A percentile compares a stretch with the other conserved stretches of the same genome.
These are phyloP conservation scores for Talaromyces nanjingensis DNA, from an alignment of 495 filamentous ascomycete genomes.

Conservation along the genomic window DNA sequence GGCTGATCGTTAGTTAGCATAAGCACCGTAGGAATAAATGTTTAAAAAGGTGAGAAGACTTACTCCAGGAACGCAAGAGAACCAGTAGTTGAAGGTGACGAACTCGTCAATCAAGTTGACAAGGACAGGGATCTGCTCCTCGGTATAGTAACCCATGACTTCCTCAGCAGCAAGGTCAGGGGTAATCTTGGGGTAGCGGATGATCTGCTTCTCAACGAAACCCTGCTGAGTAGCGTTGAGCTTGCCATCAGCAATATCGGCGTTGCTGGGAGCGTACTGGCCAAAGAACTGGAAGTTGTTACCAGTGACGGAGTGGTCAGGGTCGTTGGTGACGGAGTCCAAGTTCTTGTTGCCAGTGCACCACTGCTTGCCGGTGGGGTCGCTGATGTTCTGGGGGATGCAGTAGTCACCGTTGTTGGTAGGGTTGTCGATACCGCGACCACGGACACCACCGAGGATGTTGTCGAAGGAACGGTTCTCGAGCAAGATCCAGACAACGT, in stretches of 20 bases:
- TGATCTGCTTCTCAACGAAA: conserved; percentile 43
- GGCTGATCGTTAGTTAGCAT: conserved; percentile 21
- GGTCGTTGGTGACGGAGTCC: conserved; percentile 41
- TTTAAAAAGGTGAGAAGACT: conserved; percentile 9
- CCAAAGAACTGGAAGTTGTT: conserved; percentile 47
- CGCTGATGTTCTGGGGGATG: conserved; percentile 35
- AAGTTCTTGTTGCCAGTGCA: conserved; percentile 36
- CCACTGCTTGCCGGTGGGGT: conserved; percentile 26
- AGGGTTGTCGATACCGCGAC: conserved; percentile 33
- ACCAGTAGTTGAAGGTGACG: conserved; percentile 46
- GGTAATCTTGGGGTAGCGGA: conserved; percentile 24
- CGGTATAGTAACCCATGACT: conserved; percentile 46
- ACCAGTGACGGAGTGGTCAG: conserved; percentile 42
- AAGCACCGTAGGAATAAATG: background rate
- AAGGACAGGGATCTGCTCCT: conserved; percentile 41
- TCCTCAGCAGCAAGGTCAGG: conserved; percentile 32
- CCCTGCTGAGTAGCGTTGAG: conserved; percentile 30
- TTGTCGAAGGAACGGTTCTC: conserved; percentile 44
- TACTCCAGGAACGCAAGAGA: conserved; percentile 41
- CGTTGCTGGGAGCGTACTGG: conserved; percentile 34
- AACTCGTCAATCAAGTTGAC: conserved; percentile 43
- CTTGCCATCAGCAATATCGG: conserved; percentile 25
- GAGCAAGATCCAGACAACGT: conserved; percentile 38
- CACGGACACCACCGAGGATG: conserved; percentile 33
- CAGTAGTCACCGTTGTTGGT: conserved; percentile 39